These are phyloP conservation scores for Porpolomopsis calyptriformis DNA, from an alignment of 768 basidiomycete genomes.

Conservation along the genomic window DNA sequence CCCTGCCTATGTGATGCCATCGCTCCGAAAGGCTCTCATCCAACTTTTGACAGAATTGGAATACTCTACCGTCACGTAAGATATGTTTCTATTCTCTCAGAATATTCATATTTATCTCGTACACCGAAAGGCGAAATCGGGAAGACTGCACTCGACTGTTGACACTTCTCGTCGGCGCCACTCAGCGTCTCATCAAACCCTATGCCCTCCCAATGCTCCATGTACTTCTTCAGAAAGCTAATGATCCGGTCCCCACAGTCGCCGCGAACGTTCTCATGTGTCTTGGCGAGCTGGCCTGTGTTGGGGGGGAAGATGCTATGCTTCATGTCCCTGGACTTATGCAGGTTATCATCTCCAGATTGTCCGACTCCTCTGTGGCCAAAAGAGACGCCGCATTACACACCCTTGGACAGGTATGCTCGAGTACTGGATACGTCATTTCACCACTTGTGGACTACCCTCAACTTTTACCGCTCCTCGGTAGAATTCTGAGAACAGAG, in stretches of 20 bases:
- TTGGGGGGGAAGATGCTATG: constrained; percentile 85
- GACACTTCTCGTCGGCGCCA: constrained; percentile 81
- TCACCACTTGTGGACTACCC: constrained; percentile 85
- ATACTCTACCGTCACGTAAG: constrained; percentile 76
- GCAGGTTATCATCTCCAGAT: constrained; percentile 76
- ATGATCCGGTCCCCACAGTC: constrained; percentile 75
- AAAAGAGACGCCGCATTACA: constrained; percentile 93
- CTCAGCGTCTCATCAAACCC: constrained; percentile 88
- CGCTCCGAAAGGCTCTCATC: constrained; percentile 87
- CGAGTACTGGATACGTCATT: constrained; percentile 92
- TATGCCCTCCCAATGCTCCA: constrained; percentile 93
- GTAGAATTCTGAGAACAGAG: constrained; percentile 79
- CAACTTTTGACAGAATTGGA: constrained; percentile 94
- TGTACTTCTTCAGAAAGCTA: constrained; percentile 82
- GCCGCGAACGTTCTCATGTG: constrained; percentile 90
- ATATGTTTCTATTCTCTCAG: neutral
- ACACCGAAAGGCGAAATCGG: constrained; percentile 70
- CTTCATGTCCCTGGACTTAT: constrained; percentile 80
- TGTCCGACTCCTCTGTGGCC: constrained; percentile 79
- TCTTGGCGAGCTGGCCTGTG: constrained; percentile 85
- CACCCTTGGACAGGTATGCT: constrained; percentile 91
- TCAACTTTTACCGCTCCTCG: constrained; percentile 75
- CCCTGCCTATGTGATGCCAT: constrained; percentile 98
- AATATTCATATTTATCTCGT: no score
- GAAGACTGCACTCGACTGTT: constrained; percentile 91